Percentiles rank a stretch among this genome's conserved stretches.
Evolutionary conservation across 2,329 filamentous ascomycete species (phyloP).

Genomic region (Sporothrix protearum): DNA sequence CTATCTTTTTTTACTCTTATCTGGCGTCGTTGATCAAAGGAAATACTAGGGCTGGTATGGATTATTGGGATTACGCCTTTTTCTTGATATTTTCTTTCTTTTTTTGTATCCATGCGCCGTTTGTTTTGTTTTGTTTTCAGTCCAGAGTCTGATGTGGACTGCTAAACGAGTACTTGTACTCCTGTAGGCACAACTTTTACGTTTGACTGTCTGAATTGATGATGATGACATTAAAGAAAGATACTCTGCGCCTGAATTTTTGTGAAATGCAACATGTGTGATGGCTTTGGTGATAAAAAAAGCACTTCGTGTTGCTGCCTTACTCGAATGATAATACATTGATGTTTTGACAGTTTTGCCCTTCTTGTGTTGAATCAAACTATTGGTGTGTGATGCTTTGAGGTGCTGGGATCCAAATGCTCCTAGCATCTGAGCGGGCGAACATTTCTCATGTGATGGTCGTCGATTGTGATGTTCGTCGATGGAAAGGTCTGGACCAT

Average conservation of each 20-base stretch:
- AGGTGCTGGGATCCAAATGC: neutral
- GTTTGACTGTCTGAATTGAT: slow-evolving; percentile 9
- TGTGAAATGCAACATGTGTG: neutral
- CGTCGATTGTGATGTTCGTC: neutral
- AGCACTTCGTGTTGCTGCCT: neutral
- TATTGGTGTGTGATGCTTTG: neutral
- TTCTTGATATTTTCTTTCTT: neutral
- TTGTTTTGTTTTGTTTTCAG: neutral
- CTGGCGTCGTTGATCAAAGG: slow-evolving; percentile 18
- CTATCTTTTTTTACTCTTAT: neutral
- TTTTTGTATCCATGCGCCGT: neutral
- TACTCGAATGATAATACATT: neutral
- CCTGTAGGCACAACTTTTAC: neutral
- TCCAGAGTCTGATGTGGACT: neutral
- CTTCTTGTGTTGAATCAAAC: neutral
- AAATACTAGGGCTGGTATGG: neutral
- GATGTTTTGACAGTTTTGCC: neutral
- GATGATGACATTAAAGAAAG: slow-evolving; percentile 17
- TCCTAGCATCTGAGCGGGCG: neutral
- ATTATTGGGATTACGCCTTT: neutral
- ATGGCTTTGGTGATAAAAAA: neutral
- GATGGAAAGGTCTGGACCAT: neutral
- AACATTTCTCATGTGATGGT: neutral
- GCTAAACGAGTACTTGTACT: neutral
- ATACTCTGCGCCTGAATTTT: neutral